These are phyloP conservation scores for Terana coerulea DNA, from an alignment of 768 basidiomycete genomes.

Conservation along the genomic window DNA sequence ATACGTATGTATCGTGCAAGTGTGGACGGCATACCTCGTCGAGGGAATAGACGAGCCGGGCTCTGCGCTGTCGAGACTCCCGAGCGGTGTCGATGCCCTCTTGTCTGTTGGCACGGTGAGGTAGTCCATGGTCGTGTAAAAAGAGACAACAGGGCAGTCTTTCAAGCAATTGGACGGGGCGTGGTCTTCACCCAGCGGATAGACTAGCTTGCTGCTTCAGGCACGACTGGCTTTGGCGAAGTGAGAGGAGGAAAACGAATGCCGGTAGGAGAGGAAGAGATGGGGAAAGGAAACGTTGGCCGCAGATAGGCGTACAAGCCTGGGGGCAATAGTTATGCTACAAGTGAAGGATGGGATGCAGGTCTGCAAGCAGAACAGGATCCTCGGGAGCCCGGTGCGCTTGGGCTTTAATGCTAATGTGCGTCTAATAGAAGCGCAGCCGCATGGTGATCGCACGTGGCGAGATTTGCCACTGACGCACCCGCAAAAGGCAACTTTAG, in stretches of 20 bases:
- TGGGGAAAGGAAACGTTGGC: neutral
- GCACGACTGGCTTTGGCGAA: too few species aligned
- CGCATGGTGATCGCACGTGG: slow-evolving; percentile 2
- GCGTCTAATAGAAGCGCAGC: neutral
- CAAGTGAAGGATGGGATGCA: slow-evolving; percentile 5
- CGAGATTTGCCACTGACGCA: neutral
- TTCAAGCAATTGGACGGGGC: too few species aligned
- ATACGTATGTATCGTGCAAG: neutral
- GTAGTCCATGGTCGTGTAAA: neutral
- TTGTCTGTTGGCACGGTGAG: slow-evolving; percentile 2
- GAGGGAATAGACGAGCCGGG: neutral
- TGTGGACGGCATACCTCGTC: slow-evolving; percentile 5
- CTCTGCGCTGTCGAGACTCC: slow-evolving; percentile 6
- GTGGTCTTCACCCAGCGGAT: too few species aligned
- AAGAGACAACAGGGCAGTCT: slow-evolving; percentile 2
- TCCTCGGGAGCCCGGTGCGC: slow-evolving; percentile 5
- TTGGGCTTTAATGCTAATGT: neutral
- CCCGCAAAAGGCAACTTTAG: neutral
- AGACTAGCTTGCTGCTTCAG: too few species aligned
- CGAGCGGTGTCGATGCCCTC: slow-evolving; percentile 7
- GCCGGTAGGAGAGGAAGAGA: neutral
- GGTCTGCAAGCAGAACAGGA: neutral
- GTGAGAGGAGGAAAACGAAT: neutral
- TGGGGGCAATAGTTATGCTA: neutral
- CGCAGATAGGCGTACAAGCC: neutral